These are phyloP conservation scores for Aspergillus coremiiformis DNA, from an alignment of 495 filamentous ascomycete genomes.

Conservation along the genomic window DNA sequence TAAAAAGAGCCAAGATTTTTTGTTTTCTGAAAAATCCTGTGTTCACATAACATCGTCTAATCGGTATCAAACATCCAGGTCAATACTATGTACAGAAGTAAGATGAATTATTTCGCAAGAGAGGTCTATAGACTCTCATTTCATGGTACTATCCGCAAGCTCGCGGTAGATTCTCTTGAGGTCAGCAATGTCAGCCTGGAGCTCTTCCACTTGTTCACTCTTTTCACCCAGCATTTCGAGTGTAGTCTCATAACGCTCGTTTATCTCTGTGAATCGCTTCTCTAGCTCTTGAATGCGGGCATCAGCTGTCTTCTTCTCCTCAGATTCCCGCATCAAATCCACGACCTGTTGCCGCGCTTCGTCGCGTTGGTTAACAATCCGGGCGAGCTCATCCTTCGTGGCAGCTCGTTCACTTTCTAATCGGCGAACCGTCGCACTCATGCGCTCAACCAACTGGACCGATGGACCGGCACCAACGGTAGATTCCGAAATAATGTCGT, in stretches of 20 bases:
- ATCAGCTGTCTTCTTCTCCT: slow-evolving; percentile 56
- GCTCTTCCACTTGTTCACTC: slow-evolving; percentile 87
- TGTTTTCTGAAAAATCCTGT: not conserved
- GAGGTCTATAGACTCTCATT: slow-evolving; percentile 32
- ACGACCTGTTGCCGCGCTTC: slow-evolving; percentile 89
- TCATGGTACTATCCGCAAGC: slow-evolving; percentile 76
- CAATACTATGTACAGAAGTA: slow-evolving; percentile 8
- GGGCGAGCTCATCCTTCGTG: slow-evolving; percentile 71
- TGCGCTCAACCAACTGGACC: slow-evolving; percentile 92
- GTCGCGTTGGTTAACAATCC: slow-evolving; percentile 76
- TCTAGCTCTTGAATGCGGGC: slow-evolving; percentile 58
- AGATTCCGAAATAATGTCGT: slow-evolving; percentile 83
- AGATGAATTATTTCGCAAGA: not conserved
- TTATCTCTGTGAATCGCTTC: slow-evolving; percentile 48
- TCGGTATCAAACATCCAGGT: not conserved
- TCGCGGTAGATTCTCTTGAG: slow-evolving; percentile 94
- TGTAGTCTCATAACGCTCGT: slow-evolving; percentile 75
- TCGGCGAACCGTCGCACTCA: slow-evolving; percentile 85
- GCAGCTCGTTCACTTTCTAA: slow-evolving; percentile 86
- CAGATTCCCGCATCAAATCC: slow-evolving; percentile 74
- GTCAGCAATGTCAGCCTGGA: slow-evolving; percentile 81
- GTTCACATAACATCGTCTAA: slow-evolving; percentile 14
- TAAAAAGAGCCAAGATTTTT: not conserved
- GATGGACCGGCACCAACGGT: slow-evolving; percentile 85
- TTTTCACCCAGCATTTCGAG: slow-evolving; percentile 96